These are phyloP conservation scores for Geotrichum candidum DNA, from an alignment of 1,139 yeast species.

Conservation along the genomic window DNA sequence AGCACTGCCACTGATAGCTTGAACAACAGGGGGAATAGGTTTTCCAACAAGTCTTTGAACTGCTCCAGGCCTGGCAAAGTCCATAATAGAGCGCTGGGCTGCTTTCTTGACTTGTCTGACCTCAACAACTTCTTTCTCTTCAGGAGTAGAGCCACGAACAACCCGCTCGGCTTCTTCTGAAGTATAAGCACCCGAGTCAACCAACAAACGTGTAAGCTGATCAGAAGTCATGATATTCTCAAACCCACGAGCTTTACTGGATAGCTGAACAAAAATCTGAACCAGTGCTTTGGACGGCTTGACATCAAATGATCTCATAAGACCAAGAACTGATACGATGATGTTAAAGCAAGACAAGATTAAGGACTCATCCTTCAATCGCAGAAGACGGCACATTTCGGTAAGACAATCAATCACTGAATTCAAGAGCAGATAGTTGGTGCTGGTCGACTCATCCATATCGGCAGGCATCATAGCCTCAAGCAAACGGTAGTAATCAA, in stretches of 20 bases:
- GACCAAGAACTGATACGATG: slow-evolving; percentile 42
- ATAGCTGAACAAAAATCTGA: slow-evolving; percentile 23
- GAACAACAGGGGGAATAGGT: slow-evolving; percentile 11
- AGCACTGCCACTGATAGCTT: slow-evolving; percentile 17
- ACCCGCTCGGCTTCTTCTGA: slow-evolving; percentile 20
- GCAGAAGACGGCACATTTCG: slow-evolving; percentile 66
- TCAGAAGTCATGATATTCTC: slow-evolving; percentile 26
- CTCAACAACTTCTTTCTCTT: slow-evolving; percentile 5
- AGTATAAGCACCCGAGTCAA: slow-evolving; percentile 24
- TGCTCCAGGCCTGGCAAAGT: slow-evolving; percentile 20
- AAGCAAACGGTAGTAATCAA: slow-evolving; percentile 59
- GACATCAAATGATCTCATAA: slow-evolving; percentile 31
- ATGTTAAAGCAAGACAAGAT: slow-evolving; percentile 68
- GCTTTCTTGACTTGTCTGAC: neutral
- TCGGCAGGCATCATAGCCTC: slow-evolving; percentile 37
- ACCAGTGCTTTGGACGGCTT: slow-evolving; percentile 26
- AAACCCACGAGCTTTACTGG: slow-evolving; percentile 22
- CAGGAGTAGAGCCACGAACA: slow-evolving; percentile 16
- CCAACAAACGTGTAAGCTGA: slow-evolving; percentile 24
- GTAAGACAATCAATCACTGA: slow-evolving; percentile 29
- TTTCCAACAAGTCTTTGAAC: slow-evolving; percentile 18
- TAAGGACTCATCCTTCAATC: slow-evolving; percentile 72
- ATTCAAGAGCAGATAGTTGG: slow-evolving; percentile 26
- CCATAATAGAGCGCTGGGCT: slow-evolving; percentile 23
- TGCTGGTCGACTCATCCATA: slow-evolving; percentile 18